Base-by-base conservation (phyloP, 768 basidiomycete species). In the Lentinula sp. region DNA sequence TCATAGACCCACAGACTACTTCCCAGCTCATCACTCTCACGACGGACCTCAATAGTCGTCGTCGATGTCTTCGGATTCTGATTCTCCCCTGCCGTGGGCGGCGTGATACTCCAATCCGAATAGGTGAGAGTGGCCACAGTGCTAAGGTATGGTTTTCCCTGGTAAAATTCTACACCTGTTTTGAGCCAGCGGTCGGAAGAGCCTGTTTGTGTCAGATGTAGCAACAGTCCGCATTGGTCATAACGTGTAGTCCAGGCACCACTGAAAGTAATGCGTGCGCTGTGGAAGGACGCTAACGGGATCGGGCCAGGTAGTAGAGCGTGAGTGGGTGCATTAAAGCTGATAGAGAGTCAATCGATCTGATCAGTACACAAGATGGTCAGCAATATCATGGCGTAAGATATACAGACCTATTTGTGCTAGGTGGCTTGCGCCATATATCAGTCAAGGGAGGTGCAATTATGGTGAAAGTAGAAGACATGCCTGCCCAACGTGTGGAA, bases 1-100 rank as follows among this genome's bases (percentile, higher is more conserved):
- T 58, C 57, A 35, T 62, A 62, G 10, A 62, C 62, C 62, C 62
- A 62, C 5, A 62, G 51, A 23, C 57, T 59, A 21, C 34, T 53
- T 4, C 57, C 61, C 10, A 62, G 31, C 35, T 57, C 61, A 32
- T 62, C 43, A 6, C 13, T 42, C 43, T 62, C 62, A 37, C 62
- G 43, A 16, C 62, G 34, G n/a, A 58, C 57, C 45, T 62, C 57
- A 1, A 62, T 58, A 1, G 62, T 62, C 16, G 49, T 58, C 28
- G 50, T 50, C 18, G 57, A 50, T 5, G 43, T 35, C 13, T 15
- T 39, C 13, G 61, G 28, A 54, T 10, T 56, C 13, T 13, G 4
- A 5, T 32, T 34, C 21, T 21, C 37, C 15, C 11, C 34, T 2
- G 43, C 11, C 21, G 37, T 34, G 16, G 57, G 45, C n/a, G 50